These are phyloP conservation scores for Ophiostoma piceae DNA, from an alignment of 2,329 filamentous ascomycete species.

Conservation along the genomic window DNA sequence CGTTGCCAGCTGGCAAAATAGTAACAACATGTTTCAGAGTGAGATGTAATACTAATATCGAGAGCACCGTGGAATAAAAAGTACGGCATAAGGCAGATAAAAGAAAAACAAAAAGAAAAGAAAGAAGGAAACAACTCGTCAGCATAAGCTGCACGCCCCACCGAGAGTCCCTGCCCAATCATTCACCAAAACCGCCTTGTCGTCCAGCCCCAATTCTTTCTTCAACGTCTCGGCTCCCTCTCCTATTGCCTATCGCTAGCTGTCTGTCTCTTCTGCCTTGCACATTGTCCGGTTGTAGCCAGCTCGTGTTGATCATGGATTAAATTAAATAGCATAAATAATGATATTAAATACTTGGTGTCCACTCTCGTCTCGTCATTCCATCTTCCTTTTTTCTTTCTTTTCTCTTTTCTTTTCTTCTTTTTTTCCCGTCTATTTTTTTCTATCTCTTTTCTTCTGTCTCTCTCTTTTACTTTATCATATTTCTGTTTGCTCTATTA, in stretches of 20 bases:
- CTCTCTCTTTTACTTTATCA: not conserved
- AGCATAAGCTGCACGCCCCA: slow-evolving; percentile 1
- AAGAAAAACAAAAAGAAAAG: not conserved
- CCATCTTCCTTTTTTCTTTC: not conserved
- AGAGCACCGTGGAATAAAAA: not conserved
- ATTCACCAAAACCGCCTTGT: not conserved
- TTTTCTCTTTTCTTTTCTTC: not conserved
- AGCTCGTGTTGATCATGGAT: not conserved
- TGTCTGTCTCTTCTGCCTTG: not conserved
- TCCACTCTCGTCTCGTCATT: not conserved
- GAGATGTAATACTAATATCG: not conserved
- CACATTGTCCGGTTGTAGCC: not conserved
- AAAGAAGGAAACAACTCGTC: not conserved
- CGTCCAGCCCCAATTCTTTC: not conserved
- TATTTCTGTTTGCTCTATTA: too few relatives aligned
- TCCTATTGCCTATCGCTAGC: not conserved
- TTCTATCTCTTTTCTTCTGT: not conserved
- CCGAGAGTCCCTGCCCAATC: not conserved
- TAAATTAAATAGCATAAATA: not conserved
- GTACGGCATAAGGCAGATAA: not conserved
- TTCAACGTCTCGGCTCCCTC: slow-evolving; percentile 7
- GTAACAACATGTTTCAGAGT: not conserved
- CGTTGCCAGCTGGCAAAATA: not conserved
- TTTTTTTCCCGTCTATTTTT: not conserved
- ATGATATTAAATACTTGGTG: not conserved